Base-by-base conservation (phyloP, 371 early-diverging fungal species). In the Dinochytrium kinnereticum region DNA sequence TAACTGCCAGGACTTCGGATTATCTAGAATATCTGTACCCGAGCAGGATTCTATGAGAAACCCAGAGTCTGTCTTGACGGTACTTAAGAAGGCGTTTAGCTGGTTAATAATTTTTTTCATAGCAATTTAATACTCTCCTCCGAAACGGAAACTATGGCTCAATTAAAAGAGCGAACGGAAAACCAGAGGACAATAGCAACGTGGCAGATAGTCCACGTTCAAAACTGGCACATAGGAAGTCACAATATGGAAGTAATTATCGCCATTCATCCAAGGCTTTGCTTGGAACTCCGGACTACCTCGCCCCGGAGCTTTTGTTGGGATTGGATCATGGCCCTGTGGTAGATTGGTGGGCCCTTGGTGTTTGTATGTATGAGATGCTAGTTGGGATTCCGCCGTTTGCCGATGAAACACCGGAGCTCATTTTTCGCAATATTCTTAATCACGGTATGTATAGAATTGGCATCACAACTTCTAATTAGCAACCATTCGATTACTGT, bases 291-390 rank as follows among this genome's bases (percentile, higher is more conserved):
- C 97, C 98, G 0, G 99, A 98, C 79, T 99, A 98, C 73, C 84
- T 98, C 72, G 97, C 98, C 0, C 98, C 98, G 0, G 99, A 98
- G 76, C 82, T 94, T 53, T 81, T 95, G 38, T 85, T 92, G 5
- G 94, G 93, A 1, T 84, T 92, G 24, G 91, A 91, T 21, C 94
- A 95, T 74, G 92, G 86, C 0, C 77, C 86, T 0, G 90, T 90
- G 0, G 95, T 95, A 24, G 99, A 99, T 78, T 96, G 95, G 93
- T 98, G 98, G 98, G 89, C 96, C 0, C 78, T 96, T 10, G 98
- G 96, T 19, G 90, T 96, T 26, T 91, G 95, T 64, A 76, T 96
- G 44, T 97, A 92, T 77, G 97, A 98, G 84, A 90, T 95, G 75
- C 77, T 96, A 71, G 84, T 86, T 1, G 96, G 95, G 67, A 90